phyloP scores from a whole-genome alignment of 225 moss, liverwort and hornwort genomes.

The Antitrichia curtipendula region DNA sequence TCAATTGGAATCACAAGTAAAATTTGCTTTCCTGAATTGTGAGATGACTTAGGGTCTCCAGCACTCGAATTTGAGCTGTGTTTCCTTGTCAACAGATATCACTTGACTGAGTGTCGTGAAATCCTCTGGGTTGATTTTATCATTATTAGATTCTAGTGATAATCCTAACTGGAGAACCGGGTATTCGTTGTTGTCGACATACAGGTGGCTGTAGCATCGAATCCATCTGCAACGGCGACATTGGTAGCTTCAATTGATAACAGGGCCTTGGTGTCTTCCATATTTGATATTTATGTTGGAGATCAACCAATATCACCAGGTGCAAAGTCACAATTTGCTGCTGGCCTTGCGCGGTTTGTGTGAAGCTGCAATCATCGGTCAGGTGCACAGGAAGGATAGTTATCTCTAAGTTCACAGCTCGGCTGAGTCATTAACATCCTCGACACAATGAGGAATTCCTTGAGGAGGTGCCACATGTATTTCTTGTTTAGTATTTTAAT shows the following conservation, averaged over 20 bases:
- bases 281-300: constrained; percentile 63
- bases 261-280: constrained; percentile 15
- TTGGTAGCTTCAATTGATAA: constrained; percentile 40
- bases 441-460: not conserved
- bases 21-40: not conserved
- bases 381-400: not conserved
- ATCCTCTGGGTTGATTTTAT: not conserved
- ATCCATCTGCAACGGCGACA: not conserved
- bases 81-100: not conserved
- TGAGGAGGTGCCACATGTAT: not conserved
- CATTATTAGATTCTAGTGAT: not conserved
- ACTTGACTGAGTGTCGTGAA: not conserved
- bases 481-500: not conserved
- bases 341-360: constrained; percentile 9
- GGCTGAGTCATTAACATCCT: not conserved
- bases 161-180: not conserved
- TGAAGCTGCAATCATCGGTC: not conserved
- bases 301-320: constrained; percentile 39
- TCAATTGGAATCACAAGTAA: not conserved
- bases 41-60: not conserved
- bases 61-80: not conserved
- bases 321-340: constrained; percentile 30
- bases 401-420: not conserved
- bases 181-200: not conserved
- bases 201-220: constrained; percentile 24